Evolutionary conservation across 768 basidiomycete genomes (phyloP).

Genomic region (Mycena epipterygia): DNA sequence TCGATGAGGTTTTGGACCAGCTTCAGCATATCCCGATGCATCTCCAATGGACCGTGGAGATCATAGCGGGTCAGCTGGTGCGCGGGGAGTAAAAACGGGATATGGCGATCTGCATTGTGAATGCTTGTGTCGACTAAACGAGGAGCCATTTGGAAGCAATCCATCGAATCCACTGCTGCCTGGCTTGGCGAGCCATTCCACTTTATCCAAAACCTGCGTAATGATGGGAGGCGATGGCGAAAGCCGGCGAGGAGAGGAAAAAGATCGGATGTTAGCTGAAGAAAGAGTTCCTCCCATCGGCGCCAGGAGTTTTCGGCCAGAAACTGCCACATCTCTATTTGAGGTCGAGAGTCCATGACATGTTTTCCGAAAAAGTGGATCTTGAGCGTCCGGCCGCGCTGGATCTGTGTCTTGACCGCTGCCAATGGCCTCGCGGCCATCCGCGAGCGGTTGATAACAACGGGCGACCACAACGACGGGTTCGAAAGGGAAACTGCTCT

Average conservation of each 20-base stretch:
- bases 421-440: neutral
- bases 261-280: neutral
- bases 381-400: neutral
- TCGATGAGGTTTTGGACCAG: constrained; percentile 1
- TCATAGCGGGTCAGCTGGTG: neutral
- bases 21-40: neutral
- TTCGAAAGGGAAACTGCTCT: neutral
- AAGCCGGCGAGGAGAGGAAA: neutral
- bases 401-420: constrained; percentile 3
- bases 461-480: neutral
- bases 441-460: neutral
- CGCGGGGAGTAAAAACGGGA: neutral
- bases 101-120: neutral
- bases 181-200: neutral
- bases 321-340: neutral
- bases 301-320: neutral
- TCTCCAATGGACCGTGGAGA: neutral
- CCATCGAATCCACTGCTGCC: neutral
- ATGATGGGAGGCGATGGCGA: neutral
- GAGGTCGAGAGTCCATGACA: neutral
- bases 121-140: neutral
- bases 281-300: constrained; percentile 20
- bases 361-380: neutral
- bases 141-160: neutral
- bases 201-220: constrained; percentile 1